Conservation (phyloP, 257 asterid species). For the Prunella vulgaris region DNA sequence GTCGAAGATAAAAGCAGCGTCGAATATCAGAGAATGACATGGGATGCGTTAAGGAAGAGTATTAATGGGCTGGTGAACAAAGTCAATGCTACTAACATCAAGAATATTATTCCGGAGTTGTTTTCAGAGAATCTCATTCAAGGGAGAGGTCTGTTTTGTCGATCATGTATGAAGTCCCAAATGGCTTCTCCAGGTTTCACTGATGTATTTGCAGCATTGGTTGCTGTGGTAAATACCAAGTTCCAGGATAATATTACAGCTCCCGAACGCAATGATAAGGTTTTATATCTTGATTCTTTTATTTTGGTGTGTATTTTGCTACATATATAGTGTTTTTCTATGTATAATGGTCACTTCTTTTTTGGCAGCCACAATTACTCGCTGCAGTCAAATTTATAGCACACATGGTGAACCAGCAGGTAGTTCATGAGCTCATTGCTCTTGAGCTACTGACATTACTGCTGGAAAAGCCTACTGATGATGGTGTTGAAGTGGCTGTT, state of each 20-base stretch:
- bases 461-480: conserved; percentile 82
- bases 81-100: conserved; percentile 72
- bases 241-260: conserved; percentile 78
- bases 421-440: conserved; percentile 92
- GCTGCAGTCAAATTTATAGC: conserved; percentile 92
- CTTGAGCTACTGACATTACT: conserved; percentile 77
- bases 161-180: conserved; percentile 96
- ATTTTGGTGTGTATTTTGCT: background rate
- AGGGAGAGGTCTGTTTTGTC: conserved; percentile 85
- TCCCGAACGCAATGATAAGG: conserved; percentile 87
- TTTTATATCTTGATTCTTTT: conserved; percentile 17
- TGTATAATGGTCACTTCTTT: background rate
- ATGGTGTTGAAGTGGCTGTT: conserved; percentile 94
- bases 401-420: conserved; percentile 89
- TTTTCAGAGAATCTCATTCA: conserved; percentile 85
- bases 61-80: conserved; percentile 90
- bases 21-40: conserved; percentile 87
- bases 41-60: conserved; percentile 96
- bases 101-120: conserved; percentile 82
- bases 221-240: conserved; percentile 82
- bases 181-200: conserved; percentile 96
- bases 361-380: conserved; percentile 72
- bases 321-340: background rate
- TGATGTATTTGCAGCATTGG: conserved; percentile 84
- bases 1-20: conserved; percentile 69